Percentiles rank a stretch among this genome's conserved stretches.
phyloP scores from a whole-genome alignment of 371 early-diverging fungal species.

The Apophysomyces variabilis region DNA sequence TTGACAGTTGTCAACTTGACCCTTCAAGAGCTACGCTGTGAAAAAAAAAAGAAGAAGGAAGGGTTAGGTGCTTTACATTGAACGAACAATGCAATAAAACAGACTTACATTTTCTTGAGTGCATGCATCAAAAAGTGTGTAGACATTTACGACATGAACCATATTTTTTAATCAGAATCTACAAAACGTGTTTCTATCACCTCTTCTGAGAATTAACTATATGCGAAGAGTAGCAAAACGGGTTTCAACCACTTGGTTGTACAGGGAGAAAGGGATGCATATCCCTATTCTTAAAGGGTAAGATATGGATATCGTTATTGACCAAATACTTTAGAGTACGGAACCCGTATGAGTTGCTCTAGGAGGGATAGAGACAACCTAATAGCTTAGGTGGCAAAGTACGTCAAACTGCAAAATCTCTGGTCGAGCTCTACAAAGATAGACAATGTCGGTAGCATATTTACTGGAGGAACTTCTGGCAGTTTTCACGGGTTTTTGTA shows the following conservation, averaged over 20 bases:
- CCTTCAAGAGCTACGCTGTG: not conserved
- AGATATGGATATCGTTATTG: not conserved
- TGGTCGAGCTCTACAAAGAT: too few relatives aligned
- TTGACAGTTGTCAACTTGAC: constrained; percentile 1
- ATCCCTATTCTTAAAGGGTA: not conserved
- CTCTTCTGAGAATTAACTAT: constrained; percentile 4
- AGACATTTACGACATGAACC: not conserved
- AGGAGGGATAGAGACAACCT: too few relatives aligned
- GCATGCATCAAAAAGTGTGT: not conserved
- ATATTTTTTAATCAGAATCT: not conserved
- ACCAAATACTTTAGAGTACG: not conserved
- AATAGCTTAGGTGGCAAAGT: too few relatives aligned
- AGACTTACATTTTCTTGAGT: not conserved
- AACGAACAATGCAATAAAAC: constrained; percentile 4
- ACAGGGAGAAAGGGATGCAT: constrained; percentile 6
- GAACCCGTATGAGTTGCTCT: not conserved
- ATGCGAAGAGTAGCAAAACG: constrained; percentile 3
- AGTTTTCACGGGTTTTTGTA: too few relatives aligned
- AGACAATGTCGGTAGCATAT: too few relatives aligned
- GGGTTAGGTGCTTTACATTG: not conserved
- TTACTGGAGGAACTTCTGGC: too few relatives aligned
- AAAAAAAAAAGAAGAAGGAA: not conserved
- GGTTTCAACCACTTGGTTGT: constrained; percentile 6
- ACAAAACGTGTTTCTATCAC: not conserved
- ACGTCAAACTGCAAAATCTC: too few relatives aligned